These are phyloP conservation scores for Nidularia sp. DNA, from an alignment of 768 basidiomycete species.

Conservation along the genomic window DNA sequence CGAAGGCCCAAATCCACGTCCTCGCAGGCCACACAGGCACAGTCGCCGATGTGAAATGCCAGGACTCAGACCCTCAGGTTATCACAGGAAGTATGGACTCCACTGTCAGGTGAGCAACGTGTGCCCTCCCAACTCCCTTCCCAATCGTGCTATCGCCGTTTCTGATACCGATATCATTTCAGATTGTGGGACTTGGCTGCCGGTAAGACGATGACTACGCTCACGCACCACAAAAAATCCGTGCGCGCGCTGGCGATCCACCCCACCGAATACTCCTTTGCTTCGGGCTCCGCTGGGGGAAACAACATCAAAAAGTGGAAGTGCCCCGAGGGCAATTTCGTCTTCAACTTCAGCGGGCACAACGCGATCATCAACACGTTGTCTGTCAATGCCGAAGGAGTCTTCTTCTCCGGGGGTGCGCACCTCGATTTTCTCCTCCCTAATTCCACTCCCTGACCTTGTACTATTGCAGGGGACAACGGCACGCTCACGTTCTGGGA, in stretches of 20 bases:
- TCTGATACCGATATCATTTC: not conserved
- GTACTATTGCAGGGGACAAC: constrained; percentile 69
- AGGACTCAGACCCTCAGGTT: constrained; percentile 96
- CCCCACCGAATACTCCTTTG: constrained; percentile 96
- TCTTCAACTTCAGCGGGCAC: constrained; percentile 95
- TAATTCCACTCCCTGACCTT: not conserved
- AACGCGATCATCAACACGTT: constrained; percentile 97
- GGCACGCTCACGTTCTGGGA: constrained; percentile 93
- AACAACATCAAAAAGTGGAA: constrained; percentile 99
- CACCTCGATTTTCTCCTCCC: constrained; percentile 1
- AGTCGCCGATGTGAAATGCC: constrained; percentile 92
- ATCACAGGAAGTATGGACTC: constrained; percentile 99
- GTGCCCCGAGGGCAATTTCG: constrained; percentile 93
- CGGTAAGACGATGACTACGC: constrained; percentile 91
- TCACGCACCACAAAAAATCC: constrained; percentile 99
- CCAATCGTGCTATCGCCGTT: not conserved
- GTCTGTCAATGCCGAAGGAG: constrained; percentile 91
- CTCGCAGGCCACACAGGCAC: constrained; percentile 93
- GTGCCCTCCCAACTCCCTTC: not conserved
- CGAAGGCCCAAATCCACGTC: constrained; percentile 93
- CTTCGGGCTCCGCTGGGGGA: constrained; percentile 93
- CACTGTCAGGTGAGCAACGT: constrained; percentile 67
- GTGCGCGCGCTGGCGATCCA: constrained; percentile 93
- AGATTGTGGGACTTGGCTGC: constrained; percentile 98
- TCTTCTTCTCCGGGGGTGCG: constrained; percentile 94